Base-by-base conservation (phyloP, 2,329 filamentous ascomycete genomes). In the Colletotrichum sp. region DNA sequence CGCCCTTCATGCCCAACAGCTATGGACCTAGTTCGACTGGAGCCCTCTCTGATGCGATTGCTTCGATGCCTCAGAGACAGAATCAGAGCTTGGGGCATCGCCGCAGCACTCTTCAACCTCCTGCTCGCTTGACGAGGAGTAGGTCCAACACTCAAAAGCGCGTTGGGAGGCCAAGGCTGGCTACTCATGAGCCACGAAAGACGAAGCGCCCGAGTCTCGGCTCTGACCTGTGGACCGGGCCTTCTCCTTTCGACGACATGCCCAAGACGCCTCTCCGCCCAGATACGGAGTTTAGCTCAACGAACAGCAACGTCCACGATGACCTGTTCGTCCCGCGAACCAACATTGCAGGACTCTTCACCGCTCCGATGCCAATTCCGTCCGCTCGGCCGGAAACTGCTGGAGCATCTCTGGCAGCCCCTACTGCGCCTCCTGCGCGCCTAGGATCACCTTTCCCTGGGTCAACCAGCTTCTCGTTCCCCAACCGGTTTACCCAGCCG, bases 11-110 rank as follows among this genome's bases (percentile, higher is more conserved):
- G 25, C 87, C 90, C 36, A 89, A 86, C 76, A 93, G 91, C 78
- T 93, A 93, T 78, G 91, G 91, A 0, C 91, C 91, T 2, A 92
- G 89, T 82, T 91, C 91, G 15, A 91, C 91, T 6, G 85, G 83
- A 22, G 86, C 87, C 1, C 81, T 91, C 8, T 84, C 84, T 5
- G 86, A 85, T 9, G 84, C 83, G 56, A 81, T 87, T 16, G 83
- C 81, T 10, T 81, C 86, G 12, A 80, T 79, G 18, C 76, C 81
- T 18, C 79, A 79, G 58, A 81, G 86, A 34, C 88, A 89, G 75
- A 86, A 86, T 16, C 87, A 88, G 75, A 90, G 89, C 0, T 81
- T 90, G 22, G 89, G 88, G 18, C 85, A 87, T 16, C 88, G 87
- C 27, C 89, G 87, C 22, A 84, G 86, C n/a, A 84, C 85, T 18